Evolutionary conservation across 1,284 basidiomycete species (phyloP), one percentile per base, ranked within the genome.

Genomic region (Anthracocystis walkeri): DNA sequence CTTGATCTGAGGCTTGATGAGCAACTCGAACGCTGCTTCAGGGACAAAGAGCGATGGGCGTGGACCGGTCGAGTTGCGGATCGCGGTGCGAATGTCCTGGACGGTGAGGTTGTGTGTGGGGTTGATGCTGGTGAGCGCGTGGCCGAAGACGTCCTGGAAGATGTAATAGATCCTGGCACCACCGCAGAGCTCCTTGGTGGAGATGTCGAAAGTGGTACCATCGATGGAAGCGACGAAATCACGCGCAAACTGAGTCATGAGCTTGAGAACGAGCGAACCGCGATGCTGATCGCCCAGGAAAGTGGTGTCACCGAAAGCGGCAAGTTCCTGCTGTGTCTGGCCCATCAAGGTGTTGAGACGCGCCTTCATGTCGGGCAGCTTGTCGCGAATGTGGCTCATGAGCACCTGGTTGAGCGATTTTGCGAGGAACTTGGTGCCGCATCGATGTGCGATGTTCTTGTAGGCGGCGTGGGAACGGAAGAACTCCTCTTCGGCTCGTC

Each of bases 361-460:
- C 14, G 97, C 97, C 86, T 99, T 99, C 97, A 99, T 99, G 86
- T 99, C 97, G 0, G 97, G 97, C 42, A 99, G 88, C 87, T 99
- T 98, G 84, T 99, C 97, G 61, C 97, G 90, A 78, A 99, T 99
- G 86, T 99, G 97, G 86, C 93, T 94, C 90, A 99, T 92, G 67
- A 99, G 87, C 42, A 97, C 95, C 87, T 94, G 92, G 84, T 99
- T 99, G 69, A 99, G 88, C 11, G 93, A 93, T 87, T 94, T 95
- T 27, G 96, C 93, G 42, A 99, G 88, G 86, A 93, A 97, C 85
- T 92, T 93, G 2, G 97, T 99, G 29, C 97, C 97, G 81, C 97
- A 97, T 84, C 96, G 94, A 86, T 97, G 95, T 4, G 96, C 91
- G 78, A 99, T 94, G 86, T 97, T 98, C 74, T 95, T 88, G 85